phyloP scores from a whole-genome alignment of 345 rosid species.

The Citrus sinensis region DVS_A1.0 CM039167.1:26208501-26209000 shows the following conservation, averaged over 20 bases:
- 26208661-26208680: slow-evolving; percentile 52
- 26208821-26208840: slow-evolving; percentile 6
- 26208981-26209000: not conserved
- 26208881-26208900: not conserved
- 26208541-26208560: not conserved
- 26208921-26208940: not conserved
- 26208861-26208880: not conserved
- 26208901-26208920: not conserved
- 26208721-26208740: slow-evolving; percentile 98
- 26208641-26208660: slow-evolving; percentile 21
- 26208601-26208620: slow-evolving; percentile 19
- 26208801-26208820: slow-evolving; percentile 41
- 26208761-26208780: slow-evolving; percentile 96
- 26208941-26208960: not conserved
- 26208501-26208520: not conserved
- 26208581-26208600: not conserved
- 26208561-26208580: not conserved
- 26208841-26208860: not conserved
- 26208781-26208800: slow-evolving; percentile 90
- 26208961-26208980: not conserved
- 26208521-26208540: not conserved
- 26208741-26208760: slow-evolving; percentile 95
- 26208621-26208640: slow-evolving; percentile 21
- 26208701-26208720: slow-evolving; percentile 74
- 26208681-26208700: slow-evolving; percentile 63